Evolutionary conservation across 176 grass and related monocot species (phyloP).

Genomic region (Cenchrus purpureus): DNA sequence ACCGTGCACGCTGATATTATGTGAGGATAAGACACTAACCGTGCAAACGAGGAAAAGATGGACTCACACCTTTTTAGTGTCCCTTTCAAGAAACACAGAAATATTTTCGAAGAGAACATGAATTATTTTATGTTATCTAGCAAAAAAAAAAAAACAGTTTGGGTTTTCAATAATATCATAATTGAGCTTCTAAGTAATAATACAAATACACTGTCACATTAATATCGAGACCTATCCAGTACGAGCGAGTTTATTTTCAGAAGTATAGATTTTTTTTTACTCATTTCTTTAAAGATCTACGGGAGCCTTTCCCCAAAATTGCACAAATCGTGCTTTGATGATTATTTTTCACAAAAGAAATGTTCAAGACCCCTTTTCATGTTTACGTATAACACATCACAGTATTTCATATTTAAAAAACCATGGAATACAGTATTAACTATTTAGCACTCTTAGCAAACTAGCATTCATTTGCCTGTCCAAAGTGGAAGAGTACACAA

Average conservation of each 20-base stretch:
- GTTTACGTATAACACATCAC: background rate
- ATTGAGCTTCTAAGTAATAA: background rate
- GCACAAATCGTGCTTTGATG: background rate
- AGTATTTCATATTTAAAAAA: background rate
- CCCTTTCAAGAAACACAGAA: background rate
- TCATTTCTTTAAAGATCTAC: background rate
- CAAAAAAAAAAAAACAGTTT: background rate
- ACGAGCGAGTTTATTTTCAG: background rate
- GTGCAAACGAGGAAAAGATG: slow-evolving; percentile 14
- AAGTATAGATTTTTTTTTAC: background rate
- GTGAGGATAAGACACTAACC: background rate
- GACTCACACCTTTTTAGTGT: background rate
- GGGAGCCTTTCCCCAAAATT: background rate
- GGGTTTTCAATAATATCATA: background rate
- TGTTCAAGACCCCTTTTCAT: background rate
- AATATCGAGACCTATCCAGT: background rate
- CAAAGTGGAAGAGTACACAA: background rate
- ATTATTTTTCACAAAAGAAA: background rate
- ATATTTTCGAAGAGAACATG: background rate
- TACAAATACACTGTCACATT: background rate
- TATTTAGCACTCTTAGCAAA: background rate
- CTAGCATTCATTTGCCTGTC: background rate
- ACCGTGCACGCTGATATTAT: slow-evolving; percentile 2
- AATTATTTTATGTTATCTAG: background rate
- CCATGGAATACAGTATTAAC: background rate